Percentiles rank a stretch among this genome's conserved stretches.
Conservation (phyloP, 805 yeast genomes). For the Zygoascus tannicola region DNA sequence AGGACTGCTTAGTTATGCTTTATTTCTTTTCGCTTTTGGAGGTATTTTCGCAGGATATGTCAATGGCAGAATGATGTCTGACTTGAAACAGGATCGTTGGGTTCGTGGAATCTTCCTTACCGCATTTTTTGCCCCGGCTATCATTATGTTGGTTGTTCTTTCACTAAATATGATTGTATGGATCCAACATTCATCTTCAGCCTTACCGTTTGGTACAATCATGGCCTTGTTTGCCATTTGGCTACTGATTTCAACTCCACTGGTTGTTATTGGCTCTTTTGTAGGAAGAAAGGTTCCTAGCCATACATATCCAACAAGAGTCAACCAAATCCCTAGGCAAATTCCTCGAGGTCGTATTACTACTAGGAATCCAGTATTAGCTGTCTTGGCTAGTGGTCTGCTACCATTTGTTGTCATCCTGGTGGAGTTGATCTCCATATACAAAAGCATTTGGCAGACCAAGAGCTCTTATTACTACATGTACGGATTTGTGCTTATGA, state of each 20-base stretch:
- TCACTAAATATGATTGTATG: conserved; percentile 60
- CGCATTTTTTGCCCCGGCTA: conserved; percentile 24
- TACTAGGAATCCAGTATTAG: conserved; percentile 6
- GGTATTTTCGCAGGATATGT: conserved; percentile 68
- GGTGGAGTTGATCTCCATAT: conserved; percentile 63
- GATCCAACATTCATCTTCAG: conserved; percentile 65
- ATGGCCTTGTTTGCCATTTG: conserved; percentile 50
- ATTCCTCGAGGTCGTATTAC: conserved; percentile 17
- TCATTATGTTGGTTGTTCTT: conserved; percentile 41
- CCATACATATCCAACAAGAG: conserved; percentile 17
- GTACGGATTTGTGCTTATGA: conserved; percentile 66
- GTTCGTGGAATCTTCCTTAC: conserved; percentile 26
- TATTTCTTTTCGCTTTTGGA: conserved; percentile 53
- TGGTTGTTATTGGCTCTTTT: conserved; percentile 57
- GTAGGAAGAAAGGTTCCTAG: conserved; percentile 31
- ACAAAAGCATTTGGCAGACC: conserved; percentile 72
- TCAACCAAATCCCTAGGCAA: conserved; percentile 27
- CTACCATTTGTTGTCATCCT: conserved; percentile 75
- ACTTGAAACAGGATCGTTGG: conserved; percentile 37
- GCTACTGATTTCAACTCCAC: conserved; percentile 60
- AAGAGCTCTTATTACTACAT: conserved; percentile 69
- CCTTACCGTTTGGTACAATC: conserved; percentile 71
- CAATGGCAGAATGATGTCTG: conserved; percentile 53
- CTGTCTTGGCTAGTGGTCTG: conserved; percentile 45
- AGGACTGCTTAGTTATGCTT: conserved; percentile 52